phyloP scores from a whole-genome alignment of 2,329 filamentous ascomycete genomes.

The Aspergillus sp. region DNA sequence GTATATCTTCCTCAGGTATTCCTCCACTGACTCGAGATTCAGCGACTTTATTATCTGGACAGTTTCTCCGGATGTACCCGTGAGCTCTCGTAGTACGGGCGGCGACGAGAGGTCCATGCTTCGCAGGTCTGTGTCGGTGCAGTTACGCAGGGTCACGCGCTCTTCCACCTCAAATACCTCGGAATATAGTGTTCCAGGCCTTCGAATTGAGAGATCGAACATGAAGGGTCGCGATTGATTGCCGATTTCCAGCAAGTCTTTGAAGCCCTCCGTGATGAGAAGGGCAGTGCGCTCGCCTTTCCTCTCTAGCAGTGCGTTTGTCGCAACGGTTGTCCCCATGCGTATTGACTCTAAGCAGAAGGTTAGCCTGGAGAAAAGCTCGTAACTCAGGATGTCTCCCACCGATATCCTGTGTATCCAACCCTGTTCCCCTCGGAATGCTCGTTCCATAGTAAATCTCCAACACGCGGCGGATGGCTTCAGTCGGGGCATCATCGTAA shows the following conservation, averaged over 20 bases:
- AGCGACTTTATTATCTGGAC: constrained; percentile 69
- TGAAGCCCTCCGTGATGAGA: not conserved
- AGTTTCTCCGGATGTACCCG: constrained; percentile 71
- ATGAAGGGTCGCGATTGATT: constrained; percentile 89
- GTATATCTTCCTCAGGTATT: constrained; percentile 67
- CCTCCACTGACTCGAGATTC: constrained; percentile 52
- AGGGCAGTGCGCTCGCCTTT: not conserved
- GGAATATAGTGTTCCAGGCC: constrained; percentile 85
- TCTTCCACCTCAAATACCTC: constrained; percentile 87
- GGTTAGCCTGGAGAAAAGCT: not conserved
- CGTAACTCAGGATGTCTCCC: not conserved
- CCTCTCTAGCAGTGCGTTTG: constrained; percentile 1
- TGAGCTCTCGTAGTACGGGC: constrained; percentile 44
- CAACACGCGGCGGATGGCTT: constrained; percentile 21
- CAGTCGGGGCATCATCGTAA: constrained; percentile 69
- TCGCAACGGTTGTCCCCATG: constrained; percentile 1
- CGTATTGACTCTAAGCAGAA: not conserved
- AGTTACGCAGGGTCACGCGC: constrained; percentile 69
- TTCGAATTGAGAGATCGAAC: constrained; percentile 83
- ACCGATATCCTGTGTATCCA: constrained; percentile 5
- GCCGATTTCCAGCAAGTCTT: constrained; percentile 59
- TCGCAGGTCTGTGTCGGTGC: constrained; percentile 17
- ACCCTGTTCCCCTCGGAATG: constrained; percentile 17
- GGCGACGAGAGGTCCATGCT: not conserved
- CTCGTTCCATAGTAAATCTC: constrained; percentile 9